phyloP scores from a whole-genome alignment of 164 flowering plant species.

The Annona cherimola region DNA sequence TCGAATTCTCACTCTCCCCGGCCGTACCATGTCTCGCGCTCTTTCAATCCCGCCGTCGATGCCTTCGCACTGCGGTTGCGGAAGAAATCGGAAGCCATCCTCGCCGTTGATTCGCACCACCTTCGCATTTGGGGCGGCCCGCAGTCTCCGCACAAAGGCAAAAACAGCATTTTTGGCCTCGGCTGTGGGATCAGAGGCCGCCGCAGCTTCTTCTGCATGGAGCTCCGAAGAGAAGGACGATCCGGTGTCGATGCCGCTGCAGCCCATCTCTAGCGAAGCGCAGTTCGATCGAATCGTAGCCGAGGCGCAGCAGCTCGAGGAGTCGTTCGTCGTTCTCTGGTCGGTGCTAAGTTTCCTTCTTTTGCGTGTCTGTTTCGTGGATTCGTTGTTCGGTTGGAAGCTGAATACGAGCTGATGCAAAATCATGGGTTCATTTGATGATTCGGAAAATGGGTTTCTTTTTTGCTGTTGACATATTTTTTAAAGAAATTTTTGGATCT shows the following conservation, averaged over 20 bases:
- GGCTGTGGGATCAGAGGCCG: neutral
- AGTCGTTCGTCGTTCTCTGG: conserved; percentile 58
- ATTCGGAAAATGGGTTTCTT: too few species aligned
- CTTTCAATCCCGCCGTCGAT: neutral
- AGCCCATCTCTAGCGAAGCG: conserved; percentile 42
- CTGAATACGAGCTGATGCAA: too few species aligned
- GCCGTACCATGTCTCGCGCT: neutral
- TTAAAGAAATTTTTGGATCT: too few species aligned
- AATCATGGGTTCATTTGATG: too few species aligned
- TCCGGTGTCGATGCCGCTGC: conserved; percentile 50
- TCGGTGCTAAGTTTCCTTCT: conserved; percentile 16
- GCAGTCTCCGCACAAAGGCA: too few species aligned
- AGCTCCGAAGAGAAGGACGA: conserved; percentile 18
- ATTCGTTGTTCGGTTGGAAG: too few species aligned
- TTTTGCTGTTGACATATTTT: too few species aligned
- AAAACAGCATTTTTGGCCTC: neutral
- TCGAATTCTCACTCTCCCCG: too few species aligned
- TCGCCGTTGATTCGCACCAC: neutral
- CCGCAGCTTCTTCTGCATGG: neutral
- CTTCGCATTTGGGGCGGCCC: neutral
- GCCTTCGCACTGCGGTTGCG: neutral
- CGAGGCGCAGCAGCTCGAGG: conserved; percentile 55
- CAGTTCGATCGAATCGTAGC: conserved; percentile 59
- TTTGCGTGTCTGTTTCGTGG: too few species aligned
- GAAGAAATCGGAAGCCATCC: neutral